Base-by-base conservation (phyloP, 352 stramenopile genomes). In the Phytopythium ostracodes region DNA sequence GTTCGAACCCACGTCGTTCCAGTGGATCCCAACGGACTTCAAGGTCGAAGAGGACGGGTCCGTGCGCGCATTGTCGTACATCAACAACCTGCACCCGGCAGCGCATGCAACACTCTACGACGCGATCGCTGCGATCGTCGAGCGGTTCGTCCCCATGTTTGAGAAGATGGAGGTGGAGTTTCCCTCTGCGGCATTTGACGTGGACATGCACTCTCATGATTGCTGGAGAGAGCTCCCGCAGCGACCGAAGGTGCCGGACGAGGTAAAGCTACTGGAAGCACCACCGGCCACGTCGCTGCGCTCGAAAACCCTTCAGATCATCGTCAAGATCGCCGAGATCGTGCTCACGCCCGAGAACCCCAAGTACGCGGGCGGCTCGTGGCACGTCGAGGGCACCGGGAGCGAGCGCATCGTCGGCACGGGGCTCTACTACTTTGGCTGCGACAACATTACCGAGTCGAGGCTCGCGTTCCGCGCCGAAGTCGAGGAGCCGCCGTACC, bases 271-370 rank as follows among this genome's bases (percentile, higher is more conserved):
- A 24, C 29, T 15, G 8, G 27, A 22, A 40, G 9, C 29, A 8
- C 35, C 29, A 0, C 22, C 25, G 1, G n/a, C 57, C 0, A 60
- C 72, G 18, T 64, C 65, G 17, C 33, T 79, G 3, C 47, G 63
- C 24, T 60, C 64, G 3, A 72, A 65, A 15, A 76, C 42, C 0
- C 10, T 75, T 5, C 76, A 85, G 56, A 68, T 70, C 38, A 81
- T 88, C 24, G 74, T 85, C 40, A 84, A 84, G 56, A 66, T 85
- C 17, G 73, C 76, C 4, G 71, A 77, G 58, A 85, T 85, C 24
- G 22, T 76, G 7, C 65, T 88, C 12, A 82, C 76, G 1, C 71
- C 73, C 0, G 67, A 76, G 8, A 73, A 77, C 2, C 65, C 75
- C 10, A 51, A 42, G 20, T 84, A 85, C 65, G 46, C 31, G 4